These are phyloP conservation scores for Triticum dicoccoides DNA, from an alignment of 176 grass and related monocot species.

Conservation along the genomic window DNA sequence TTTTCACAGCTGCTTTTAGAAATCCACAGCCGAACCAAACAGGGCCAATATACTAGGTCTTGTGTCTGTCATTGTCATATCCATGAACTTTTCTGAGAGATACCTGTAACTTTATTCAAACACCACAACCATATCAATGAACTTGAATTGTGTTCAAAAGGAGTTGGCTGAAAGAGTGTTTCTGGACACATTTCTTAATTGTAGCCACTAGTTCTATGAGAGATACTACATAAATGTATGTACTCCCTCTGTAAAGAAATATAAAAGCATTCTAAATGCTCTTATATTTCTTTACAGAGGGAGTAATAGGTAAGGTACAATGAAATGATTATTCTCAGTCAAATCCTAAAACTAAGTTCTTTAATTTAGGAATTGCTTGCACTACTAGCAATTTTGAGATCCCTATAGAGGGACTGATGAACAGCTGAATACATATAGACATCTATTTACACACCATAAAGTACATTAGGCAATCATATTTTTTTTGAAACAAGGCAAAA, in stretches of 20 bases:
- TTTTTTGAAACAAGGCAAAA: neutral
- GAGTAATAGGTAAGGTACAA: neutral
- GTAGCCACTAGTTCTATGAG: neutral
- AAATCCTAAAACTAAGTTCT: neutral
- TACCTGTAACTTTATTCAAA: neutral
- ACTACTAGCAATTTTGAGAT: neutral
- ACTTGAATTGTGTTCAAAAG: neutral
- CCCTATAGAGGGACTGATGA: neutral
- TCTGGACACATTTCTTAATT: neutral
- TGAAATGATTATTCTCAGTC: neutral
- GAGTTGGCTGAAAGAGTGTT: neutral
- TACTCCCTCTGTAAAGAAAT: neutral
- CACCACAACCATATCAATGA: neutral
- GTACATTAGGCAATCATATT: neutral
- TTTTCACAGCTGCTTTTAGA: no score
- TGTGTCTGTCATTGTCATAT: neutral
- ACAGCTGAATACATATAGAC: constrained; percentile 7
- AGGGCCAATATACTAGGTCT: neutral
- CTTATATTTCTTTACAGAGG: no score
- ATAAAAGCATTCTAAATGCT: no score
- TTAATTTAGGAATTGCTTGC: neutral
- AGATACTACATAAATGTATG: neutral
- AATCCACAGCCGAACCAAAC: no score
- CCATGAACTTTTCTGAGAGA: neutral
- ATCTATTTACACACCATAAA: neutral